Evolutionary conservation across 1,139 yeast species (phyloP).

Genomic region (Geotrichum europaeum): DNA sequence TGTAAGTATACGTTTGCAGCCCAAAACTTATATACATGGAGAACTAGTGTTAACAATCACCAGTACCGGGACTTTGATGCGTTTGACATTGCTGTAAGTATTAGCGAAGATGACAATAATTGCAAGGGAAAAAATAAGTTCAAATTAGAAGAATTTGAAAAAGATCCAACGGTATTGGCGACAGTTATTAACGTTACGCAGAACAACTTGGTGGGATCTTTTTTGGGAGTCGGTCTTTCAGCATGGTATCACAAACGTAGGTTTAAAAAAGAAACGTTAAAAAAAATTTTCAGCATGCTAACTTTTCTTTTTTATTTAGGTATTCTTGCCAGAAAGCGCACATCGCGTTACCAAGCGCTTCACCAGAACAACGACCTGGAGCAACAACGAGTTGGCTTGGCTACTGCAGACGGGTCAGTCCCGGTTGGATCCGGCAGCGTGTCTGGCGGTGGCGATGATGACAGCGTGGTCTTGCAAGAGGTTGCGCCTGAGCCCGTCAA

Average conservation of each 20-base stretch:
- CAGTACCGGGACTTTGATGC: conserved; percentile 34
- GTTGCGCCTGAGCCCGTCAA: conserved; percentile 14
- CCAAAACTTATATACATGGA: not conserved
- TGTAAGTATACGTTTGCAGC: conserved; percentile 18
- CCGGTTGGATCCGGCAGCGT: not conserved
- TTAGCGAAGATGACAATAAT: not conserved
- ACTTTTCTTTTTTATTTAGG: conserved; percentile 9
- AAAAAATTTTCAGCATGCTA: not conserved
- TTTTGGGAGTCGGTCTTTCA: conserved; percentile 30
- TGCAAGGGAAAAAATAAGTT: conserved; percentile 9
- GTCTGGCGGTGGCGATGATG: not conserved
- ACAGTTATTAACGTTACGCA: conserved; percentile 11
- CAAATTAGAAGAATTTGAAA: too few species aligned
- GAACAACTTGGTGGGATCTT: conserved; percentile 36
- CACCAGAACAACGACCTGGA: conserved; percentile 15
- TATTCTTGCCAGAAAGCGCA: conserved; percentile 16
- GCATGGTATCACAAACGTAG: conserved; percentile 36
- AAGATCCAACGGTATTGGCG: not conserved
- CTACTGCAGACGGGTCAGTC: not conserved
- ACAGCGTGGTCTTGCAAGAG: conserved; percentile 1
- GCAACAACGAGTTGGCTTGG: not conserved
- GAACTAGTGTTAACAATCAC: conserved; percentile 1
- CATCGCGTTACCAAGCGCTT: conserved; percentile 17
- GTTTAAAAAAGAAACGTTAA: conserved; percentile 14
- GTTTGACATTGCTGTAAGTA: conserved; percentile 33